Conservation (phyloP, 2,329 filamentous ascomycete genomes). For the Cercospora sp. region DNA sequence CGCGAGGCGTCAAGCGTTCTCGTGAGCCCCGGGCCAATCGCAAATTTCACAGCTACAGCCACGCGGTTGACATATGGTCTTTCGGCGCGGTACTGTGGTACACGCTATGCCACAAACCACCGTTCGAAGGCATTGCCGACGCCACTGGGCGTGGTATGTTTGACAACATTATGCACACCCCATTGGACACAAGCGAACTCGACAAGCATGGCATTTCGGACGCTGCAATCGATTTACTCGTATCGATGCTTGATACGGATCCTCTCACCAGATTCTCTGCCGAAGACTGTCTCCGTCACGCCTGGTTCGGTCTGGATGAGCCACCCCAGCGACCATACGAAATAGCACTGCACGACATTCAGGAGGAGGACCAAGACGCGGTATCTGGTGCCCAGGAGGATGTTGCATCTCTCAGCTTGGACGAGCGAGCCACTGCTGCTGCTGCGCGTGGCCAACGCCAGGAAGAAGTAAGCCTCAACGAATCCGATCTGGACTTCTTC, state of each 20-base stretch:
- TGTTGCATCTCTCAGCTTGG: slow-evolving; percentile 65
- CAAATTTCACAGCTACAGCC: slow-evolving; percentile 70
- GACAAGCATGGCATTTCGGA: slow-evolving; percentile 60
- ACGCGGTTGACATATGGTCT: slow-evolving; percentile 95
- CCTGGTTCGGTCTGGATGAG: slow-evolving; percentile 62
- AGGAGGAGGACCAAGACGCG: slow-evolving; percentile 59
- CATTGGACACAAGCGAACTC: slow-evolving; percentile 67
- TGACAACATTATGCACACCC: slow-evolving; percentile 78
- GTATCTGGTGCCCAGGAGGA: slow-evolving; percentile 50
- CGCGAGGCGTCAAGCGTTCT: slow-evolving; percentile 57
- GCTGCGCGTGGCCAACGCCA: slow-evolving; percentile 25
- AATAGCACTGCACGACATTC: slow-evolving; percentile 44
- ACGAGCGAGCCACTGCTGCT: slow-evolving; percentile 43
- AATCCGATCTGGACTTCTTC: slow-evolving; percentile 42
- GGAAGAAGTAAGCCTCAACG: slow-evolving; percentile 37
- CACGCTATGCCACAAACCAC: slow-evolving; percentile 73
- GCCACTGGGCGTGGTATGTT: slow-evolving; percentile 77
- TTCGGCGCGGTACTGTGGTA: slow-evolving; percentile 90
- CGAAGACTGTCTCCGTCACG: slow-evolving; percentile 65
- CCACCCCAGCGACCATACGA: slow-evolving; percentile 28
- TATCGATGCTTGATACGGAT: slow-evolving; percentile 76
- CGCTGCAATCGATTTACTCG: slow-evolving; percentile 70
- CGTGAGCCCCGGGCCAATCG: slow-evolving; percentile 52
- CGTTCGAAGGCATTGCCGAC: slow-evolving; percentile 76
- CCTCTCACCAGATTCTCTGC: slow-evolving; percentile 76